Base-by-base conservation (phyloP, 371 early-diverging fungal species). In the Apophysomyces elegans region DNA sequence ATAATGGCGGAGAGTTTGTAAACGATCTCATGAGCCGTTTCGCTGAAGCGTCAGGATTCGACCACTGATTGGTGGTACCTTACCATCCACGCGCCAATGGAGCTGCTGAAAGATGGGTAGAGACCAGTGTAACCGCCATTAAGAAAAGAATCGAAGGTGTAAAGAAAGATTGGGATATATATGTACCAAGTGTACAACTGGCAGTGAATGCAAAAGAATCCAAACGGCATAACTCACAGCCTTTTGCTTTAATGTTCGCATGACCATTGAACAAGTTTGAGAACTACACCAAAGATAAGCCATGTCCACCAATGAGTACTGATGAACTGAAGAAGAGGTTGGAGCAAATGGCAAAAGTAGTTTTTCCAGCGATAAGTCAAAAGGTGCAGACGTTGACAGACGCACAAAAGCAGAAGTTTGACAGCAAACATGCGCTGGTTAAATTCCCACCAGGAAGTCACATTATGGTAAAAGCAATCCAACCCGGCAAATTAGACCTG, bases 31-130 rank as follows among this genome's bases (percentile, higher is more conserved):
- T 72, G 18, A 37, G 39, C 13, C 11, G 11, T 2, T 26, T 72
- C 11, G 37, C 44, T 6, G 26, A 44, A 16, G 14, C 21, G 0
- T 14, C 64, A 12, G 38, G 60, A 14, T 59, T 72, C 16, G 68
- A 72, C 37, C 63, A 72, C 54, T 11, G 69, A 5, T 37, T 67
- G 6, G 59, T 69, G 9, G 16, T 65, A 4, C 46, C 72, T 21
- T 72, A 72, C 50, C 59, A 63, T 38, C 72, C 68, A 1, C n/a
- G 59, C 13, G 72, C 69, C 18, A 71, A 71, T 57, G 72, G 64
- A 11, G 59, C 56, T 0, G 64, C 64, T 0, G 63, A 72, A 64
- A 18, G 58, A 41, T 57, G 11, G 26, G 71, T 80, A 37, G 62
- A 69, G 44, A 66, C 65, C 14, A 59, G 47, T 8, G 7, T 21